phyloP scores from a whole-genome alignment of 2,329 filamentous ascomycete genomes.

The Daldinia sp. region DNA sequence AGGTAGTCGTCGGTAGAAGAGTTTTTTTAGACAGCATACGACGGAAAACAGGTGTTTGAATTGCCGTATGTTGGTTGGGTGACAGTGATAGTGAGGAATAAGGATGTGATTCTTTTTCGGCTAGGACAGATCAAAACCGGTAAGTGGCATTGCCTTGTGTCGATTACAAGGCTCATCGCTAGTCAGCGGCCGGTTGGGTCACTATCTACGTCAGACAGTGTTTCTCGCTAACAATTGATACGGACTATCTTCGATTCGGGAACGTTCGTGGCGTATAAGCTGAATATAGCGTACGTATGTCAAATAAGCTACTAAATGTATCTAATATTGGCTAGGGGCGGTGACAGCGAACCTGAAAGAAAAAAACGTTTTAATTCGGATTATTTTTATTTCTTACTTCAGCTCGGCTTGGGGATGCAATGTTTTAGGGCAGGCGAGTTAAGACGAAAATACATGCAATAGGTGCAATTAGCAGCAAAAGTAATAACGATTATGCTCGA shows the following conservation, averaged over 20 bases:
- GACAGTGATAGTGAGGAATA: conserved; percentile 36
- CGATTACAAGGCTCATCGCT: conserved; percentile 44
- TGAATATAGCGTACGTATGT: conserved; percentile 15
- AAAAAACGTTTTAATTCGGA: not conserved
- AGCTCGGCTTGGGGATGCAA: not conserved
- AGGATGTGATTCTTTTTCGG: conserved; percentile 43
- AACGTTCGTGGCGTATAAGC: conserved; percentile 33
- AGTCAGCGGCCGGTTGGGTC: conserved; percentile 41
- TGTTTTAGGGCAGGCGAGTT: conserved; percentile 8
- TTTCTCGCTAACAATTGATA: conserved; percentile 24
- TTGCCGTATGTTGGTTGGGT: conserved; percentile 40
- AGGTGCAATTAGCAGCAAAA: conserved; percentile 20
- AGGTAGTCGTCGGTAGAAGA: conserved; percentile 19
- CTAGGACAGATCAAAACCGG: conserved; percentile 44
- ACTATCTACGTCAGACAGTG: conserved; percentile 45
- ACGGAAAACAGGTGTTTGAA: conserved; percentile 35
- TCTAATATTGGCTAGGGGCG: not conserved
- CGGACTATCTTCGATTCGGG: conserved; percentile 35
- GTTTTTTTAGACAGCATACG: conserved; percentile 29
- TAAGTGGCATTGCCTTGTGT: conserved; percentile 44
- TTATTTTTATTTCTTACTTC: conserved; percentile 2
- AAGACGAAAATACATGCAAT: not conserved
- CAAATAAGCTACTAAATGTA: conserved; percentile 6
- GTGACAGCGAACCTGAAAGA: not conserved
- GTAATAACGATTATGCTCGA: conserved; percentile 28